These are phyloP conservation scores for Lathyrus aphaca DNA, from an alignment of 306 rosid species.

Conservation along the genomic window DNA sequence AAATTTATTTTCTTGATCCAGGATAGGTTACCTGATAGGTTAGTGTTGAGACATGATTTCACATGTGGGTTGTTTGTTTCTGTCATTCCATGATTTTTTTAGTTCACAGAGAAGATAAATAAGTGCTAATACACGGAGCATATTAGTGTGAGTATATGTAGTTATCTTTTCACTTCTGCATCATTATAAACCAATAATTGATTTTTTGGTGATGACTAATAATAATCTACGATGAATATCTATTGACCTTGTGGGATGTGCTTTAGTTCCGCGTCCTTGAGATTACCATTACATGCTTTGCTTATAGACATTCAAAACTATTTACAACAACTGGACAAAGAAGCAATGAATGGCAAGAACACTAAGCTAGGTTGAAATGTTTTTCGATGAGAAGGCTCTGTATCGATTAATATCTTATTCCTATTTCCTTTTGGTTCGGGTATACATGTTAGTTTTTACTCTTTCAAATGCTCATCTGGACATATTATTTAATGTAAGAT, in stretches of 20 bases:
- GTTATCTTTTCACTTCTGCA: constrained; percentile 3
- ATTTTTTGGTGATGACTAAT: constrained; percentile 10
- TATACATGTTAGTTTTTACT: not conserved
- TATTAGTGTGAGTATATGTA: not conserved
- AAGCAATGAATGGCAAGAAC: constrained; percentile 8
- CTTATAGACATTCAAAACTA: constrained; percentile 8
- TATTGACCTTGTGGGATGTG: not conserved
- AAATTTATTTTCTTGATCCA: constrained; percentile 11
- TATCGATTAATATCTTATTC: constrained; percentile 10
- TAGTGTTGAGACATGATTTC: constrained; percentile 20
- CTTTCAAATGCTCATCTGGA: not conserved
- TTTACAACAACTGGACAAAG: not conserved
- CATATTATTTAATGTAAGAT: not conserved
- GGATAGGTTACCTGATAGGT: constrained; percentile 13
- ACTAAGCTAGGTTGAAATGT: not conserved
- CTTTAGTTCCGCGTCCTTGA: not conserved
- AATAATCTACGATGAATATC: not conserved
- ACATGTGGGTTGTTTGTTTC: not conserved
- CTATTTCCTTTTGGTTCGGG: constrained; percentile 22
- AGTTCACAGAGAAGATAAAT: not conserved
- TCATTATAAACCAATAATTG: not conserved
- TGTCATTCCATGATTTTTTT: constrained; percentile 24
- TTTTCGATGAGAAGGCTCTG: not conserved
- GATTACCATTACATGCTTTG: not conserved
- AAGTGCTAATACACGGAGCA: constrained; percentile 3